Base-by-base conservation (phyloP, 139 green algal genomes). In the Tetradesmus obliquus region DNA sequence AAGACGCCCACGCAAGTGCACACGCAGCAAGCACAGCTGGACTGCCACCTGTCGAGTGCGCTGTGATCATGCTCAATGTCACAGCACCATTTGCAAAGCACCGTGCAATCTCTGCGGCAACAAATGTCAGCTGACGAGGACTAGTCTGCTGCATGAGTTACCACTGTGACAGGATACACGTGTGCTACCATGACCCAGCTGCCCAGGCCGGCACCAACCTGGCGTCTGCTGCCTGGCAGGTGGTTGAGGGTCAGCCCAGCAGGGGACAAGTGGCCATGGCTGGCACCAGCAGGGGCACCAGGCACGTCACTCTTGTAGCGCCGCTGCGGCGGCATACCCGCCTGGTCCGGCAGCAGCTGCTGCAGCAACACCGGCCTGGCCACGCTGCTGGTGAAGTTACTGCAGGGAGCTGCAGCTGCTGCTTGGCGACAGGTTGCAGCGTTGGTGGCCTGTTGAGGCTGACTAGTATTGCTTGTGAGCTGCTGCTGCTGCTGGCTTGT, bases 221-320 rank as follows among this genome's bases (percentile, higher is more conserved):
- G 84, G 45, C 84, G 54, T n/a, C 66, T 88, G 57, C 58, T 88
- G 57, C 84, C 84, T 2, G 84, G 84, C 54, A 88, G 57, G n/a
- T 88, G 84, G 0, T 57, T 20, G 57, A 88, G 79, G 8, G 12
- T 79, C 57, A 88, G 20, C 22, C 57, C 84, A 79, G 84, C n/a
- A 24, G 84, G 84, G 5, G 84, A 88, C 55, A 79, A 20, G 57
- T 88, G 57, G 2, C 84, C 84, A 24, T 88, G 84, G 54, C 84
- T 88, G 20, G 82, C n/a, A 19, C 82, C 82, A 55, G 15, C 82
- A 87, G 55, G 20, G 19, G 45, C 82, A n/a, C 82, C 82, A 45
- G 82, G 82, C n/a, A 51, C 51, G 55, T 87, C 55, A 74, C 17
- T 74, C 82, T 72, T 87, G 55, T 74, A 87, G 5, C 55, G 82